Base-by-base conservation (phyloP, 2,329 filamentous ascomycete genomes). In the Fusarium caatingaense region DNA sequence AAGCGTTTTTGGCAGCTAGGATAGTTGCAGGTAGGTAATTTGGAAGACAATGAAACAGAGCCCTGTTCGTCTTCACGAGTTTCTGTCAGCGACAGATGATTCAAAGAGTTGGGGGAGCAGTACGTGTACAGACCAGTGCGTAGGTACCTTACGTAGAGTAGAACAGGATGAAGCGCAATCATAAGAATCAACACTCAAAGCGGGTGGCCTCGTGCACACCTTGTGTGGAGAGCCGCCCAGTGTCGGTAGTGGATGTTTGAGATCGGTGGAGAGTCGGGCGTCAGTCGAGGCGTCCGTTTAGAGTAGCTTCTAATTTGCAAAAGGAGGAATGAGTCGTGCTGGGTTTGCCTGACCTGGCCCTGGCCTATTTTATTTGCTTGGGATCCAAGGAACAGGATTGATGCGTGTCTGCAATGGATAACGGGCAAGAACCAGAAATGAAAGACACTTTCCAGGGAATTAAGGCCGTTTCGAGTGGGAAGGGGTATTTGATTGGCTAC, bases 201-300 rank as follows among this genome's bases (percentile, higher is more conserved):
- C 49, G 62, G 25, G 45, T 51, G 46, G 53, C 46, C 49, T 56
- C 25, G 51, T 55, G 46, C 40, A 47, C 42, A 55, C 63, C 49
- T 60, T 50, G 49, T 50, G 60, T 48, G 66, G 57, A 62, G 66
- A 58, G 67, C 37, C 45, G 54, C 50, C 64, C 64, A 68, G 46
- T 64, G 46, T 57, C 50, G 60, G 55, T 64, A 70, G 67, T 68
- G 67, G 50, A 56, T 55, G 67, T 70, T 59, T 68, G 58, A 70
- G 67, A 70, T 68, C 50, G 47, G 67, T 71, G 58, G 67, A 56
- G 64, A 64, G 50, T 30, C 55, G 50, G 32, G 32, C 18, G 49
- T 34, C 18, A 51, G 63, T 58, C 32, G 50, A 60, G 60, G 58
- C 37, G 55, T 50, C 63, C 25, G 50, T 64, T 58, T 71, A 63